phyloP scores from a whole-genome alignment of 2,329 filamentous ascomycete species.

The Coniochaeta sp. region DNA sequence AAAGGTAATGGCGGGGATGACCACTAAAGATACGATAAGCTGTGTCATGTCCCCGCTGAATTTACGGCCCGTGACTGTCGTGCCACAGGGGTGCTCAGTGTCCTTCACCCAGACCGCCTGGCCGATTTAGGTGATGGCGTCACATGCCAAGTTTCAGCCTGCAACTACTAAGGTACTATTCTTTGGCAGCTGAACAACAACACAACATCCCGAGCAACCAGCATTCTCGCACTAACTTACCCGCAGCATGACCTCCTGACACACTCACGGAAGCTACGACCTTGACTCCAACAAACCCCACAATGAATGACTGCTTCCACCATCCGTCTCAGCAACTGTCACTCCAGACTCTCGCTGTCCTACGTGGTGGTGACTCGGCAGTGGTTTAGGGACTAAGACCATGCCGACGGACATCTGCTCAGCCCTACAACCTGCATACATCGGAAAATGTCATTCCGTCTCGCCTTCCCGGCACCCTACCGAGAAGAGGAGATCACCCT shows the following conservation, averaged over 20 bases:
- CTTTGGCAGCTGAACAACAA: no score
- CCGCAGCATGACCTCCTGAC: not conserved
- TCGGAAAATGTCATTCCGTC: conserved; percentile 32
- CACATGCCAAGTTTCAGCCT: not conserved
- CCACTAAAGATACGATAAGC: no score
- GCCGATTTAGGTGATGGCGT: not conserved
- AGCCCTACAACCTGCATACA: not conserved
- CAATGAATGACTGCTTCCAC: not conserved
- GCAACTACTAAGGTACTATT: no score
- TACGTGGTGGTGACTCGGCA: not conserved
- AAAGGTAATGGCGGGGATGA: no score
- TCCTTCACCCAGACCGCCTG: not conserved
- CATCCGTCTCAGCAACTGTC: not conserved
- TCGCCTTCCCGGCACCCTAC: conserved; percentile 18
- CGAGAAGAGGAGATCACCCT: conserved; percentile 31
- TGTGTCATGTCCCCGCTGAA: no score
- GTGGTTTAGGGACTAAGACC: not conserved
- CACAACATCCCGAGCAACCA: not conserved
- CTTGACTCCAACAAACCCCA: not conserved
- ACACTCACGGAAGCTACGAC: not conserved
- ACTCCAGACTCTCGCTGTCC: not conserved
- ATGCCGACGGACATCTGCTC: not conserved
- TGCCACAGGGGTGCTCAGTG: not conserved
- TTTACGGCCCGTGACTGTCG: not conserved
- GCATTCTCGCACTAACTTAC: no score